These are phyloP conservation scores for Ajuga chamaepitys DNA, from an alignment of 257 asterid genomes.

Conservation along the genomic window DNA sequence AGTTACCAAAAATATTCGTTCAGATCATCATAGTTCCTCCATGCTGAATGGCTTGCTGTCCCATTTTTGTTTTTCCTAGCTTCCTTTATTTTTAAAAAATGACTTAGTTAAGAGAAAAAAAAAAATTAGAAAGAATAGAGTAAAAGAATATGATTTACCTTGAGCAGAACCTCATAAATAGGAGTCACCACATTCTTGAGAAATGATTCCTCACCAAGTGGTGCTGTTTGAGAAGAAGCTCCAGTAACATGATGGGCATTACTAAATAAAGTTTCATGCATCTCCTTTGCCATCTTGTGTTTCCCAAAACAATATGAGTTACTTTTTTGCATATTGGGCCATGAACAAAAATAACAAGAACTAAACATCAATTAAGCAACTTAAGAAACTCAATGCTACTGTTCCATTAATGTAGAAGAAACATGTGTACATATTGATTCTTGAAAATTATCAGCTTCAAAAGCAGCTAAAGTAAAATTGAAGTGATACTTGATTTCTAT, in stretches of 20 bases:
- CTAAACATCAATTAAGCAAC: neutral
- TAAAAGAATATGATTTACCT: conserved; percentile 37
- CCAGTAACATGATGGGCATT: conserved; percentile 69
- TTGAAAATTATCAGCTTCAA: neutral
- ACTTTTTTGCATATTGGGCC: neutral
- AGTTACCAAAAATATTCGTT: conserved; percentile 95
- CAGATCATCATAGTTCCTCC: conserved; percentile 97
- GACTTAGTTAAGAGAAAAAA: conserved; percentile 7
- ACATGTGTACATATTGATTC: neutral
- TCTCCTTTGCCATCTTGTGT: conserved; percentile 65
- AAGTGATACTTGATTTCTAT: neutral
- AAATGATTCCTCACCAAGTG: conserved; percentile 69
- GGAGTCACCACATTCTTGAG: conserved; percentile 80
- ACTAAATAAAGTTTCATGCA: conserved; percentile 53
- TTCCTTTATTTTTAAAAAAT: conserved; percentile 47
- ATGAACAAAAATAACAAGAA: neutral
- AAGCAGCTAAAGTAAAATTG: neutral
- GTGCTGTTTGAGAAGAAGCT: conserved; percentile 41
- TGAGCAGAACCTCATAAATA: conserved; percentile 67
- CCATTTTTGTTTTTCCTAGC: conserved; percentile 70
- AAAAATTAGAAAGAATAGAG: conserved; percentile 9
- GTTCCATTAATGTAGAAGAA: neutral
- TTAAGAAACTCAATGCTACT: neutral
- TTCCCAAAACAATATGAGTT: conserved; percentile 6
- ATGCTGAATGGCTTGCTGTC: conserved; percentile 92